Evolutionary conservation across 306 rosid species (phyloP).

Genomic region (Vicia faba): DNA sequence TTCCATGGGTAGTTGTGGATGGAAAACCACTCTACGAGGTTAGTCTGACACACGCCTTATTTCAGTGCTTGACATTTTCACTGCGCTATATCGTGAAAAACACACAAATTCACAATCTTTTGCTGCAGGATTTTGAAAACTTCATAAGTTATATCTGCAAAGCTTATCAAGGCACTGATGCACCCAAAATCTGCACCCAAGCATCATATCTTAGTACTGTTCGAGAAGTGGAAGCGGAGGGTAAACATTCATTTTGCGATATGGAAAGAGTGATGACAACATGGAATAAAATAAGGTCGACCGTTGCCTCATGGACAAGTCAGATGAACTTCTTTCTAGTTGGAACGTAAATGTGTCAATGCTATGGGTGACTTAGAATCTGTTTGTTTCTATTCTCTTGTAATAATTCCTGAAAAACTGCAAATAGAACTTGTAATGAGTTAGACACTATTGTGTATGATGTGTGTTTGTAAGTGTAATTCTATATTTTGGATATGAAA

Average conservation of each 20-base stretch:
- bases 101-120: constrained; percentile 14
- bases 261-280: constrained; percentile 31
- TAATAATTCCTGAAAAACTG: constrained; percentile 5
- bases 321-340: constrained; percentile 43
- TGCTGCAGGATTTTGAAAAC: constrained; percentile 73
- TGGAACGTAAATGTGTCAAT: constrained; percentile 32
- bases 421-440: constrained; percentile 23
- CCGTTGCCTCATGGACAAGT: constrained; percentile 48
- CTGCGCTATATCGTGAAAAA: not conserved
- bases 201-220: constrained; percentile 42
- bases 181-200: constrained; percentile 51
- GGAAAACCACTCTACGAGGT: constrained; percentile 89
- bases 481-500: not conserved
- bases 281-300: constrained; percentile 46
- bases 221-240: constrained; percentile 28
- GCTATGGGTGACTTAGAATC: not conserved
- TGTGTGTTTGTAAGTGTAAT: not conserved
- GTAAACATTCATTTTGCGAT: constrained; percentile 37
- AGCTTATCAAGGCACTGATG: constrained; percentile 61
- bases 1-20: constrained; percentile 92
- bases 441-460: not conserved
- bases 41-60: constrained; percentile 35
- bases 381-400: constrained; percentile 29
- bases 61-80: not conserved
- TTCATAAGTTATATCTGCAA: constrained; percentile 68